phyloP scores from a whole-genome alignment of 768 basidiomycete species.

The Leccinum ochraceum region DNA sequence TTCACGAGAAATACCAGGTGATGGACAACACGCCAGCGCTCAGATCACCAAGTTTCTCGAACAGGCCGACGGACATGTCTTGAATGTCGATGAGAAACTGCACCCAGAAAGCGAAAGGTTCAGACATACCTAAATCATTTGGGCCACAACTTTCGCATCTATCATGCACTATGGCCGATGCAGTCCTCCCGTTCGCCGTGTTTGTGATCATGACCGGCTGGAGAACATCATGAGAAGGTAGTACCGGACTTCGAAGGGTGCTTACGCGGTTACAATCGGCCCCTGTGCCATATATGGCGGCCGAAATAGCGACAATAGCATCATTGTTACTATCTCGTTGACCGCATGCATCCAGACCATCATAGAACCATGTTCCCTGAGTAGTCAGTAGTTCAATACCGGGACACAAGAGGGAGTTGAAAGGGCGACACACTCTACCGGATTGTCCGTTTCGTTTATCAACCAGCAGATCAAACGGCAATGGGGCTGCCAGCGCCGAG shows the following conservation, averaged over 20 bases:
- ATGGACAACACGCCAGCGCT: conserved; percentile 52
- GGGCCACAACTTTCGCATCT: conserved; percentile 57
- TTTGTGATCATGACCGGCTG: conserved; percentile 65
- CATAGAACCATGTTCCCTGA: conserved; percentile 71
- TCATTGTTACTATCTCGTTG: conserved; percentile 46
- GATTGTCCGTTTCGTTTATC: conserved; percentile 46
- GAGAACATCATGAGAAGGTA: conserved; percentile 12
- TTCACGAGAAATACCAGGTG: conserved; percentile 58
- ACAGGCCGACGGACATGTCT: conserved; percentile 72
- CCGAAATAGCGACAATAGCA: conserved; percentile 63
- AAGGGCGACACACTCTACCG: conserved; percentile 51
- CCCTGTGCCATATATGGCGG: conserved; percentile 52
- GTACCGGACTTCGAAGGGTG: conserved; percentile 1
- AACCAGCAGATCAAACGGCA: conserved; percentile 34
- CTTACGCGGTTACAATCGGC: conserved; percentile 62
- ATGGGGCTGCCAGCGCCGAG: conserved; percentile 42
- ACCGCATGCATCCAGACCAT: conserved; percentile 67
- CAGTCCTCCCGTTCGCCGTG: conserved; percentile 50
- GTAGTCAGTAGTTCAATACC: conserved; percentile 10
- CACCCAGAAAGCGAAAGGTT: not conserved
- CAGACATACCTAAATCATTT: conserved; percentile 55
- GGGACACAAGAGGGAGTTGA: not conserved
- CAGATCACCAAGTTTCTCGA: conserved; percentile 51
- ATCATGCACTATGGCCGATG: conserved; percentile 55
- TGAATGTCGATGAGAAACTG: conserved; percentile 11